Percentiles rank a stretch among this genome's conserved stretches.
Evolutionary conservation across 768 basidiomycete genomes (phyloP).

Genomic region (Arthromyces matolae): DNA sequence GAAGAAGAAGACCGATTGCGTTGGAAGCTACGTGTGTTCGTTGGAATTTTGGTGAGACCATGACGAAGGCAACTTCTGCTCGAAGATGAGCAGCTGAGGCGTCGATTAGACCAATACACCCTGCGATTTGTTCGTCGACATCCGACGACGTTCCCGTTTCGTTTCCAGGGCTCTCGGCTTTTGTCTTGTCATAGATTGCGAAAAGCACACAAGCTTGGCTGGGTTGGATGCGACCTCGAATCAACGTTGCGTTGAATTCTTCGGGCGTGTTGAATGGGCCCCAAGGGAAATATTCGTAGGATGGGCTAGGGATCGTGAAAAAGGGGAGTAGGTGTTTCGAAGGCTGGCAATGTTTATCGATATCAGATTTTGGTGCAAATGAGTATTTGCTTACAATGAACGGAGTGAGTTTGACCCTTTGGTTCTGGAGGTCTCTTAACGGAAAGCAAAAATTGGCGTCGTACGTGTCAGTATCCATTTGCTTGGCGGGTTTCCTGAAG

Average conservation of each 20-base stretch:
- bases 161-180: too few species aligned
- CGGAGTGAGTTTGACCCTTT: constrained; percentile 44
- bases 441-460: constrained; percentile 51
- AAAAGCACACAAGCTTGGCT: constrained; percentile 40
- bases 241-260: constrained; percentile 32
- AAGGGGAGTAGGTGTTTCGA: constrained; percentile 40
- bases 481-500: too few species aligned
- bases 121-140: constrained; percentile 50
- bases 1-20: constrained; percentile 47
- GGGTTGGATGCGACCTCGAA: constrained; percentile 32
- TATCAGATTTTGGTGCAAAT: not conserved
- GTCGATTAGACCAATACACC: constrained; percentile 48
- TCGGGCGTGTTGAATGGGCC: constrained; percentile 41
- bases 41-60: constrained; percentile 56
- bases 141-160: constrained; percentile 14
- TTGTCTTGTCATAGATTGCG: constrained; percentile 51
- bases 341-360: constrained; percentile 28
- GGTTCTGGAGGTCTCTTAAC: constrained; percentile 40
- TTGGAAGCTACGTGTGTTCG: constrained; percentile 61
- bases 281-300: constrained; percentile 47
- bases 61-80: constrained; percentile 53
- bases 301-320: constrained; percentile 30
- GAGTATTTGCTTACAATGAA: constrained; percentile 38
- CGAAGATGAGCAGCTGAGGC: constrained; percentile 36
- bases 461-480: too few species aligned